Conservation (phyloP, 1,284 basidiomycete genomes). For the Lentinus polychrous region DNA sequence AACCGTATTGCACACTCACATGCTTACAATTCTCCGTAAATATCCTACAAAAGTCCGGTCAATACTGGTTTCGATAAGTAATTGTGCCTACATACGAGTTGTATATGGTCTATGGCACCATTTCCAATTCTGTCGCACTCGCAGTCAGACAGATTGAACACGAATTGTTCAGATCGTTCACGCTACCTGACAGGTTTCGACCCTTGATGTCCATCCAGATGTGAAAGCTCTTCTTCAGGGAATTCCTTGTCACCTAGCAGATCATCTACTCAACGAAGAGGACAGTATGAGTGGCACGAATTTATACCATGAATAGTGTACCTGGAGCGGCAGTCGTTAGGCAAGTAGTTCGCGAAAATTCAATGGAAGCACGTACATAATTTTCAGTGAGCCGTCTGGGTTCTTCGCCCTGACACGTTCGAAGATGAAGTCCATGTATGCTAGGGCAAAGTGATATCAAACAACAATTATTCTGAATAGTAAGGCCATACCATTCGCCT, state of each 20-base stretch:
- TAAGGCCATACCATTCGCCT: slow-evolving; percentile 61
- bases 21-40: slow-evolving; percentile 79
- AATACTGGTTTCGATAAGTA: slow-evolving; percentile 1
- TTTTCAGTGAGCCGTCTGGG: slow-evolving; percentile 83
- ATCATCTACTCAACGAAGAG: background rate
- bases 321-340: slow-evolving; percentile 21
- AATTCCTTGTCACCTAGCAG: slow-evolving; percentile 71
- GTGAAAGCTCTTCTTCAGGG: slow-evolving; percentile 75
- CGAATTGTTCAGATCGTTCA: background rate
- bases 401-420: slow-evolving; percentile 76
- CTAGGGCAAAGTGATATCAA: slow-evolving; percentile 26
- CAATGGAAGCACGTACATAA: slow-evolving; percentile 49
- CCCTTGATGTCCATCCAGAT: slow-evolving; percentile 83
- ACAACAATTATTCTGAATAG: background rate
- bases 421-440: slow-evolving; percentile 88
- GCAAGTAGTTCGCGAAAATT: background rate
- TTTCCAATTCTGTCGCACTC: slow-evolving; percentile 64
- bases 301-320: slow-evolving; percentile 73
- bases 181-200: slow-evolving; percentile 62
- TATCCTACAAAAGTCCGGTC: slow-evolving; percentile 53
- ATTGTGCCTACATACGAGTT: slow-evolving; percentile 51
- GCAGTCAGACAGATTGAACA: background rate
- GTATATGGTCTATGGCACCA: slow-evolving; percentile 84
- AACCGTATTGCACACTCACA: background rate
- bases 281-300: background rate